Evolutionary conservation across 306 rosid species (phyloP).

Genomic region (Prinsepia uniflora): DNA sequence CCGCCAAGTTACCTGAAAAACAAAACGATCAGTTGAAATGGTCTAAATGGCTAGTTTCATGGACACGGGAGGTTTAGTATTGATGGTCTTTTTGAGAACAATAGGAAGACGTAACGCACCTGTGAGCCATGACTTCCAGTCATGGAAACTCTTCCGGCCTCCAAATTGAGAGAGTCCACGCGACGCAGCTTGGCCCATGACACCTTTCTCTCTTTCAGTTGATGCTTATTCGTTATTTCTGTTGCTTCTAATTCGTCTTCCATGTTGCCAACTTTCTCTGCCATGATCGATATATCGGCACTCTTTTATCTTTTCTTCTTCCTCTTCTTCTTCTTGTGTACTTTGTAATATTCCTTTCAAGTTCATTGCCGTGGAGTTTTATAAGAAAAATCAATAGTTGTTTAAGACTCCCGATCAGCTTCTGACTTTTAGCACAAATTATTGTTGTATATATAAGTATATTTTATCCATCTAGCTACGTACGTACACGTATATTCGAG

Average conservation of each 20-base stretch:
- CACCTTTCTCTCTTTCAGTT: conserved; percentile 29
- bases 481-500: too few relatives aligned
- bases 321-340: not conserved
- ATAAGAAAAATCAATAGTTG: not conserved
- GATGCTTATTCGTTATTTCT: not conserved
- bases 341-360: not conserved
- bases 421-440: not conserved
- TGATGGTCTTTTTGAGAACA: too few relatives aligned
- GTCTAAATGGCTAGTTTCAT: too few relatives aligned
- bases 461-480: not conserved
- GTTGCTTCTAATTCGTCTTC: not conserved
- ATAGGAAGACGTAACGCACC: conserved; percentile 23
- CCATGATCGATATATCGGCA: not conserved
- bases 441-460: not conserved
- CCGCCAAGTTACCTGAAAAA: conserved; percentile 36
- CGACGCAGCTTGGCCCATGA: conserved; percentile 77
- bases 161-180: conserved; percentile 71
- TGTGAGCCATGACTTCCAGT: conserved; percentile 14
- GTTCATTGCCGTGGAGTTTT: not conserved
- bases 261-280: not conserved
- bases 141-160: conserved; percentile 67
- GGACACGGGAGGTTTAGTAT: too few relatives aligned
- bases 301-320: not conserved
- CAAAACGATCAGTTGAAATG: not conserved
- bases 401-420: too few relatives aligned